Percentiles rank a stretch among this genome's conserved stretches.
Conservation (phyloP, 2,329 filamentous ascomycete species). For the Arthrinium phaeospermum region DNA sequence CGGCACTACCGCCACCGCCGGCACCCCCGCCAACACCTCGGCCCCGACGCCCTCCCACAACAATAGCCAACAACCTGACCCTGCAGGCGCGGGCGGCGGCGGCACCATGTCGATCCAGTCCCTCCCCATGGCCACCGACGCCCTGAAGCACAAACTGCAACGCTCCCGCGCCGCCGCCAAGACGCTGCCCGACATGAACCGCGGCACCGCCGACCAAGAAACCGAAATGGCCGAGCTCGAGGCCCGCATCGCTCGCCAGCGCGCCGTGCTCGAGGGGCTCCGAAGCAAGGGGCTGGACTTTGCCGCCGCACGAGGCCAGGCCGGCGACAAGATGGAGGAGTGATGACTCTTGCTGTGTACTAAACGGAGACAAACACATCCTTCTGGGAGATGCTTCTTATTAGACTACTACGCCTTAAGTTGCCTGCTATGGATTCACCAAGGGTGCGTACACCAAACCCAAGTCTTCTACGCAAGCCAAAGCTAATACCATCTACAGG, state of each 20-base stretch:
- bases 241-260: conserved; percentile 66
- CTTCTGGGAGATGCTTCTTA: background rate
- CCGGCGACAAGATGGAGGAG: conserved; percentile 50
- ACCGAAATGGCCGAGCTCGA: conserved; percentile 72
- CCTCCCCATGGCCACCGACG: conserved; percentile 77
- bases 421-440: background rate
- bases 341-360: conserved; percentile 24
- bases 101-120: conserved; percentile 67
- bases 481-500: background rate
- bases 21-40: conserved; percentile 31
- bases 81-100: conserved; percentile 19
- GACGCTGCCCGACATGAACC: conserved; percentile 71
- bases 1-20: conserved; percentile 37
- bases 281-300: conserved; percentile 55
- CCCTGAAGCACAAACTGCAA: conserved; percentile 82
- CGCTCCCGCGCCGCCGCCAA: conserved; percentile 72
- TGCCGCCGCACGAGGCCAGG: conserved; percentile 37
- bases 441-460: background rate
- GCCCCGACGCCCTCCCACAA: conserved; percentile 29
- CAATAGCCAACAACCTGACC: conserved; percentile 27
- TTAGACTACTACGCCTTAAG: background rate
- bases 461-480: no score
- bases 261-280: conserved; percentile 60
- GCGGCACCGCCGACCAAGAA: conserved; percentile 71
- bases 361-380: background rate